Evolutionary conservation across 495 filamentous ascomycete genomes (phyloP).

Genomic region (Penicillium canescens): DNA sequence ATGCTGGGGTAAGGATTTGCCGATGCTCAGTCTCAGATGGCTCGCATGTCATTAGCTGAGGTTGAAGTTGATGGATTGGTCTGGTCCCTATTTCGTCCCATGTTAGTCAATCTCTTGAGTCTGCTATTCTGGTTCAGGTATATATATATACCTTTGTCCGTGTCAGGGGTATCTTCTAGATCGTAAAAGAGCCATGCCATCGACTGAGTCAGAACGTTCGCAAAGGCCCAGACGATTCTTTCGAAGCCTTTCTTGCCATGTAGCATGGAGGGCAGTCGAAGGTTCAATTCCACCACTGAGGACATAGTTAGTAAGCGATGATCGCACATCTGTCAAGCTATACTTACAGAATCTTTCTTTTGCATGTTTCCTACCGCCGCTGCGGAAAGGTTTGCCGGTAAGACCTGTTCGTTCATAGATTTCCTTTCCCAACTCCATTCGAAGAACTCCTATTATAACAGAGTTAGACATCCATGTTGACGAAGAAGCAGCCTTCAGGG

Average conservation of each 20-base stretch:
- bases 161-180: conserved; percentile 31
- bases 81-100: conserved; percentile 23
- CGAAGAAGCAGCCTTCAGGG: too few species aligned
- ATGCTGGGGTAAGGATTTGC: conserved; percentile 46
- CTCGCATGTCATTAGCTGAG: conserved; percentile 44
- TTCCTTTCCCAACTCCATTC: conserved; percentile 78
- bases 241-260: conserved; percentile 93
- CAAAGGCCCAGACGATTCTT: conserved; percentile 78
- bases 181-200: conserved; percentile 84
- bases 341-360: conserved; percentile 58
- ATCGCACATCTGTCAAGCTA: neutral
- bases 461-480: conserved; percentile 1
- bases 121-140: neutral
- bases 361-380: conserved; percentile 58
- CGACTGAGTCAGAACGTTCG: conserved; percentile 72
- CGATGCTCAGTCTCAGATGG: conserved; percentile 28
- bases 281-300: conserved; percentile 77
- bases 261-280: conserved; percentile 78
- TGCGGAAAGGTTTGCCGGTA: conserved; percentile 67
- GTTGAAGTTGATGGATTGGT: conserved; percentile 56
- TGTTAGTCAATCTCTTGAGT: conserved; percentile 3
- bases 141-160: conserved; percentile 26
- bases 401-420: conserved; percentile 84
- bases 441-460: conserved; percentile 58
- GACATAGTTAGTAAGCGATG: conserved; percentile 1